These are phyloP conservation scores for Blastocystis sp. DNA, from an alignment of 352 stramenopile genomes.

Conservation along the genomic window DNA sequence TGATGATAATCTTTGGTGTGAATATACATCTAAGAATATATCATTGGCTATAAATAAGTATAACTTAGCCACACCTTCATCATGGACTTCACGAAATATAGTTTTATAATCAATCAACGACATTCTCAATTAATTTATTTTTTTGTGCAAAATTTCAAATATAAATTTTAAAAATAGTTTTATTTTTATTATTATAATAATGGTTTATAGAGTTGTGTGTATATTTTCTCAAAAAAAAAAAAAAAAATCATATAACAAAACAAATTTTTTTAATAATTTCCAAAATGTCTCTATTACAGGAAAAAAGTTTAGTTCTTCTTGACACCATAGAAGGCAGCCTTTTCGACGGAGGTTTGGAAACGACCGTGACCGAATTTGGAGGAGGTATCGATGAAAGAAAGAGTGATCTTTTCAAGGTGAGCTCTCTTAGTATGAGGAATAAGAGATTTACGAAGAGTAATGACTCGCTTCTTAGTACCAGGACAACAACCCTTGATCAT, in stretches of 20 bases:
- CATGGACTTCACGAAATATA: no score
- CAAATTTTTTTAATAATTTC: not conserved
- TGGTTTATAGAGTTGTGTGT: no score
- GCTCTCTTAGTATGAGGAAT: constrained; percentile 82
- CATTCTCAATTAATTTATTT: no score
- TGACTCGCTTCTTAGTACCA: constrained; percentile 88
- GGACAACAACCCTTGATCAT: constrained; percentile 97
- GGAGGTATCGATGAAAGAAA: constrained; percentile 83
- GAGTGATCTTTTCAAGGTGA: constrained; percentile 81
- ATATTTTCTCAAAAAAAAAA: not conserved
- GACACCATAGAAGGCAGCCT: constrained; percentile 92
- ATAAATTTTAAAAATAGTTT: no score
- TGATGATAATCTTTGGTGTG: no score
- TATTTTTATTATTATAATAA: no score
- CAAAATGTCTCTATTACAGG: not conserved
- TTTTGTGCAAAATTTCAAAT: no score
- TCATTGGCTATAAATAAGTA: no score
- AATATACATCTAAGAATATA: no score
- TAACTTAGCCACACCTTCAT: no score
- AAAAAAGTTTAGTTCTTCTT: constrained; percentile 34
- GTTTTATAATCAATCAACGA: no score
- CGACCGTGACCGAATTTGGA: constrained; percentile 98
- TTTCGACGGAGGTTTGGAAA: constrained; percentile 98
- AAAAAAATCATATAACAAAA: not conserved
- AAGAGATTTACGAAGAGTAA: constrained; percentile 94